phyloP scores from a whole-genome alignment of 1,284 basidiomycete genomes.

The Ceratobasidium sp. region DNA sequence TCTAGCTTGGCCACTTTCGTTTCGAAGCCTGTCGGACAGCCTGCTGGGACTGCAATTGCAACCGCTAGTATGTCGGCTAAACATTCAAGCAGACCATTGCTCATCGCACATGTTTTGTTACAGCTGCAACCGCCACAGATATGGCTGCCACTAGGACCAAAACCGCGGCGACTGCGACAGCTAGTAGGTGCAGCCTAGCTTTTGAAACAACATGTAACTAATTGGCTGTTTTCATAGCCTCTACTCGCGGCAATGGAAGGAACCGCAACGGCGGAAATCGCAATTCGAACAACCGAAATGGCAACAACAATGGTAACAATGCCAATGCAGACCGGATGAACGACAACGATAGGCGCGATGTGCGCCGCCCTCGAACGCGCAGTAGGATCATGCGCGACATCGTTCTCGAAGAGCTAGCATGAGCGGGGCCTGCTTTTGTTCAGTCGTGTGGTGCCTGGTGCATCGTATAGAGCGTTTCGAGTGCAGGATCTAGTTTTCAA shows the following conservation, averaged over 20 bases:
- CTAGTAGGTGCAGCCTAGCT: constrained; percentile 3
- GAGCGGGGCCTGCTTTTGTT: background rate
- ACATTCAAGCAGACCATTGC: background rate
- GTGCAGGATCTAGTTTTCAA: background rate
- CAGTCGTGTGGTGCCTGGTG: background rate
- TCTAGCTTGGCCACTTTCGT: constrained; percentile 20
- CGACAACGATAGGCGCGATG: background rate
- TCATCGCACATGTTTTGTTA: background rate
- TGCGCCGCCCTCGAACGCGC: constrained; percentile 3
- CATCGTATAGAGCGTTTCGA: background rate
- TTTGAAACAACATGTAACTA: background rate
- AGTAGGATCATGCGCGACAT: constrained; percentile 35
- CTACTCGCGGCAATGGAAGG: constrained; percentile 20
- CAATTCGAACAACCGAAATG: background rate
- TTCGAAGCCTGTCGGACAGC: constrained; percentile 19
- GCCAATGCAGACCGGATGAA: background rate
- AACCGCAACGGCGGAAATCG: background rate
- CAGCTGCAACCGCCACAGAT: constrained; percentile 12
- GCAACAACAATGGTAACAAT: constrained; percentile 9
- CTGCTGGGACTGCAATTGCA: constrained; percentile 17
- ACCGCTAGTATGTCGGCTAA: background rate
- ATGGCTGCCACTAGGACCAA: background rate
- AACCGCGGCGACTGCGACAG: constrained; percentile 5
- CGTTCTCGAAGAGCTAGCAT: background rate
- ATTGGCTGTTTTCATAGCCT: background rate